Percentiles rank a stretch among this genome's conserved stretches.
phyloP scores from a whole-genome alignment of 306 rosid genomes.

The Medicago lupulina region DNA sequence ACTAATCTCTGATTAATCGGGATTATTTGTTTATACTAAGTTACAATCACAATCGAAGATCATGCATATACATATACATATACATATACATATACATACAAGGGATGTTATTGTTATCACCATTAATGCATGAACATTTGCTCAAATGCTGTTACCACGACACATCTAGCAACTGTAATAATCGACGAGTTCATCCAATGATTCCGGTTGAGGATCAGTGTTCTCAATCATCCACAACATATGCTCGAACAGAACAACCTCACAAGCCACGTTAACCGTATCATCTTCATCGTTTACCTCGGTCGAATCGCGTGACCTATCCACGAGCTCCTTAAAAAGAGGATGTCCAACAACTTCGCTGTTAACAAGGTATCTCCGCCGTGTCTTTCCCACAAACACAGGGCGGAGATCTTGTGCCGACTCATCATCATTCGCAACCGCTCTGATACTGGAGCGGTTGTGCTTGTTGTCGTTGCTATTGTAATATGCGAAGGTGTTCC shows the following conservation, averaged over 20 bases:
- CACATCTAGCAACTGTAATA: slow-evolving; percentile 3
- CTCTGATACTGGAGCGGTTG: slow-evolving; percentile 42
- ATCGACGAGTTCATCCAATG: slow-evolving; percentile 67
- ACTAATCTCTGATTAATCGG: background rate
- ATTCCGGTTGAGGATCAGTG: slow-evolving; percentile 76
- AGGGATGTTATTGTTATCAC: background rate
- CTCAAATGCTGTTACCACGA: background rate
- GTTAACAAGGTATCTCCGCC: slow-evolving; percentile 65
- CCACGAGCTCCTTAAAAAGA: slow-evolving; percentile 68
- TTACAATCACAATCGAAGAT: background rate
- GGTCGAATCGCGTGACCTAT: slow-evolving; percentile 46
- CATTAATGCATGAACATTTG: background rate
- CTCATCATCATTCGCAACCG: slow-evolving; percentile 36
- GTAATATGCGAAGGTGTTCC: slow-evolving; percentile 68
- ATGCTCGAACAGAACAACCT: slow-evolving; percentile 82
- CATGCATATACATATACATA: background rate
- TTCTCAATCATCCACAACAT: slow-evolving; percentile 84
- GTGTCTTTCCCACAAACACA: slow-evolving; percentile 70
- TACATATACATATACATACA: background rate
- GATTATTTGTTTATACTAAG: background rate
- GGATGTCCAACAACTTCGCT: slow-evolving; percentile 65
- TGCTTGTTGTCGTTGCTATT: slow-evolving; percentile 35
- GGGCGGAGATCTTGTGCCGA: slow-evolving; percentile 48
- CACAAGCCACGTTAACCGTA: slow-evolving; percentile 63
- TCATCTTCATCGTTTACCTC: slow-evolving; percentile 37